These are phyloP conservation scores for Allium fistulosum DNA, from an alignment of 106 monocot species.

Conservation along the genomic window DNA sequence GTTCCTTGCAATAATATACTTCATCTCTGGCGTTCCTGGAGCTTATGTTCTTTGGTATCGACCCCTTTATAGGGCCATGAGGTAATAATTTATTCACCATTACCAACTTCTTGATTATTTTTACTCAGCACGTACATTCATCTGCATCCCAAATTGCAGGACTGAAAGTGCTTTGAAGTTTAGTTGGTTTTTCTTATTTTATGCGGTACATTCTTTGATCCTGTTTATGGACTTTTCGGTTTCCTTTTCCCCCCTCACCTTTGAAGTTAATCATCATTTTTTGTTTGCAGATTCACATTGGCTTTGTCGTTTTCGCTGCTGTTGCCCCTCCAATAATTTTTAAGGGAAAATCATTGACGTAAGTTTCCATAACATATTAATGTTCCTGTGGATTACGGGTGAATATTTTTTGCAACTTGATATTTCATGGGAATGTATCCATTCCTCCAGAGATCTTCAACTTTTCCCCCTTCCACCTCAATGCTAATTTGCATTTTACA, in stretches of 20 bases:
- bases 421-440: too few relatives aligned
- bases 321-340: constrained; percentile 79
- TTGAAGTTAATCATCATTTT: background rate
- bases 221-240: background rate
- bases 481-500: too few relatives aligned
- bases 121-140: background rate
- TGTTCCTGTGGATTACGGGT: too few relatives aligned
- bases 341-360: constrained; percentile 86
- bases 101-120: background rate
- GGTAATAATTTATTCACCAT: constrained; percentile 18
- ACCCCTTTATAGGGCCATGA: constrained; percentile 93
- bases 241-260: background rate
- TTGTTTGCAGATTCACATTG: constrained; percentile 54
- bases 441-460: too few relatives aligned
- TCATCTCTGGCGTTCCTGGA: constrained; percentile 83
- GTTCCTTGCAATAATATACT: constrained; percentile 89
- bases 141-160: constrained; percentile 26
- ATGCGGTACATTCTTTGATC: constrained; percentile 42
- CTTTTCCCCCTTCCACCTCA: too few relatives aligned
- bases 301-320: constrained; percentile 58
- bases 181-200: constrained; percentile 94
- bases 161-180: constrained; percentile 98
- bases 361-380: constrained; percentile 18
- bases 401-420: background rate
- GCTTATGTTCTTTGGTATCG: constrained; percentile 95